These are phyloP conservation scores for Suillus subluteus DNA, from an alignment of 768 basidiomycete species.

Conservation along the genomic window DNA sequence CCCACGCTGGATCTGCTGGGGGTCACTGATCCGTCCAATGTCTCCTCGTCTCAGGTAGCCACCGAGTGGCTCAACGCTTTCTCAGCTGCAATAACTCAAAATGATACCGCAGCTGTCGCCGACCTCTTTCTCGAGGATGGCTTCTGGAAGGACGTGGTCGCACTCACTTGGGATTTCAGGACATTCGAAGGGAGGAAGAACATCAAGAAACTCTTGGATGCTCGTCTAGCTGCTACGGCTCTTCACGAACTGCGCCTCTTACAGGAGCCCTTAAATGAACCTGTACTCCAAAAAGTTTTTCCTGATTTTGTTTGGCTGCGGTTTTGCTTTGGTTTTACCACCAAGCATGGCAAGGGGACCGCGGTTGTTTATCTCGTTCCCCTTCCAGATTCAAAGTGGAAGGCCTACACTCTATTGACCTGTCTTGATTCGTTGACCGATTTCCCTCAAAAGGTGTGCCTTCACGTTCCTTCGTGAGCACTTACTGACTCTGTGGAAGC, in stretches of 20 bases:
- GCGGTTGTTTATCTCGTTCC: slow-evolving; percentile 61
- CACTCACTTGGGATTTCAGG: slow-evolving; percentile 60
- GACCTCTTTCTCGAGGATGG: slow-evolving; percentile 34
- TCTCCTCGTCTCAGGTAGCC: slow-evolving; percentile 26
- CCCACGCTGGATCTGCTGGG: slow-evolving; percentile 34
- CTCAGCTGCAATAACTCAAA: slow-evolving; percentile 24
- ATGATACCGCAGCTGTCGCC: slow-evolving; percentile 21
- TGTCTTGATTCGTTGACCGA: slow-evolving; percentile 61
- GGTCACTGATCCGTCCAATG: slow-evolving; percentile 23
- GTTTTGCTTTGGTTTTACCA: slow-evolving; percentile 57
- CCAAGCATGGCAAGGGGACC: slow-evolving; percentile 49
- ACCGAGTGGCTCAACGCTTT: slow-evolving; percentile 29
- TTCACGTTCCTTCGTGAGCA: neutral
- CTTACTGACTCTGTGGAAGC: slow-evolving; percentile 15
- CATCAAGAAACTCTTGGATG: slow-evolving; percentile 43
- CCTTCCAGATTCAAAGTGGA: slow-evolving; percentile 49
- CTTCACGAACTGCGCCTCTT: slow-evolving; percentile 23
- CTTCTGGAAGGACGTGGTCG: slow-evolving; percentile 57
- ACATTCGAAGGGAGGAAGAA: slow-evolving; percentile 45
- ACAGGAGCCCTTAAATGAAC: slow-evolving; percentile 27
- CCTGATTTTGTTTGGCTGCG: slow-evolving; percentile 64
- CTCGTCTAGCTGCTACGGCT: slow-evolving; percentile 38
- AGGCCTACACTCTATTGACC: slow-evolving; percentile 62
- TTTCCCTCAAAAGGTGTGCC: slow-evolving; percentile 49
- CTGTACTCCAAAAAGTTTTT: slow-evolving; percentile 43